These are phyloP conservation scores for Sinapis alba DNA, from an alignment of 441 rosid genomes.

Conservation along the genomic window DNA sequence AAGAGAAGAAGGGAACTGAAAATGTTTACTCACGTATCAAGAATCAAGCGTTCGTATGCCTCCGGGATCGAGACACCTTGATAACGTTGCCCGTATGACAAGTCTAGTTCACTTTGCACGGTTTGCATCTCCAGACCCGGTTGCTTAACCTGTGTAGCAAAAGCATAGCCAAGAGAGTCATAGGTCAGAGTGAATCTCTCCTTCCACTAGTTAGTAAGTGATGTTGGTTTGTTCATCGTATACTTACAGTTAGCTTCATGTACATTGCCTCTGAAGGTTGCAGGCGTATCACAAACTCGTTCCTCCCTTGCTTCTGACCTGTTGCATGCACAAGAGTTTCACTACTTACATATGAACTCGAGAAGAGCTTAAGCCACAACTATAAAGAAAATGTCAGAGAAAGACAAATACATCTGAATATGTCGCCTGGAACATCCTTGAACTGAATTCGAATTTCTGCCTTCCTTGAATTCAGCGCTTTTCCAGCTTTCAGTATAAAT, in stretches of 20 bases:
- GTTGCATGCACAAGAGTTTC: slow-evolving; percentile 3
- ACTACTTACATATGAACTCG: not conserved
- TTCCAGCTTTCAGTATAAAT: slow-evolving; percentile 95
- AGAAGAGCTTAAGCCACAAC: slow-evolving; percentile 5
- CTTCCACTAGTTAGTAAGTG: not conserved
- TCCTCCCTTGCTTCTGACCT: slow-evolving; percentile 98
- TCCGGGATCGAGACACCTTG: slow-evolving; percentile 83
- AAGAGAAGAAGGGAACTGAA: not conserved
- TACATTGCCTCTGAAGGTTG: slow-evolving; percentile 95
- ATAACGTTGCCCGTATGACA: slow-evolving; percentile 92
- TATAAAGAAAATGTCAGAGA: not conserved
- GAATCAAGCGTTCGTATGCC: slow-evolving; percentile 96
- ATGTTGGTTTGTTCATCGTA: not conserved
- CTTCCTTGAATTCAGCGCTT: slow-evolving; percentile 92
- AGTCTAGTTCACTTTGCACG: slow-evolving; percentile 93
- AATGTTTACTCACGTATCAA: slow-evolving; percentile 71
- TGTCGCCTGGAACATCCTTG: slow-evolving; percentile 99
- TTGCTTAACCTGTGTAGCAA: slow-evolving; percentile 76
- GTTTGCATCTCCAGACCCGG: slow-evolving; percentile 97
- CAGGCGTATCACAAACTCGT: slow-evolving; percentile 93
- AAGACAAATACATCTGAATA: slow-evolving; percentile 72
- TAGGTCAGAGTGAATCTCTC: not conserved
- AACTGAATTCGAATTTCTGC: slow-evolving; percentile 97
- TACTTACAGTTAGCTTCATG: slow-evolving; percentile 93
- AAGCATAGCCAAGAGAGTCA: slow-evolving; percentile 21